These are phyloP conservation scores for Nemania sp. DNA, from an alignment of 2,329 filamentous ascomycete genomes.

Conservation along the genomic window DNA sequence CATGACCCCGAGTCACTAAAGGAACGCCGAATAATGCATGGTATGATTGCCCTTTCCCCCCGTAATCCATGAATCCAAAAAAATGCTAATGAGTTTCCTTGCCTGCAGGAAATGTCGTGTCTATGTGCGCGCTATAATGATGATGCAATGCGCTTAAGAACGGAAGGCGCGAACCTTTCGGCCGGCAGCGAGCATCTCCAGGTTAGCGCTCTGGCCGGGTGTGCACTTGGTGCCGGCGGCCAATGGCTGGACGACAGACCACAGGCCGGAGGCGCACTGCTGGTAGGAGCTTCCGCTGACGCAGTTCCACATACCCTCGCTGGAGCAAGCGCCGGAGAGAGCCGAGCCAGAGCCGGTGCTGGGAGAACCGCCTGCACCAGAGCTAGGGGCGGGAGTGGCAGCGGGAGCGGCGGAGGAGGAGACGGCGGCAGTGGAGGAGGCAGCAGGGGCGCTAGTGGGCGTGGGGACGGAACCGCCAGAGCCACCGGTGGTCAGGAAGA, in stretches of 20 bases:
- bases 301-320: constrained; percentile 67
- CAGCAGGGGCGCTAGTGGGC: constrained; percentile 15
- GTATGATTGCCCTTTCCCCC: background rate
- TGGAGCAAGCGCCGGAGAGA: constrained; percentile 58
- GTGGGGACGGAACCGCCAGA: constrained; percentile 18
- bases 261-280: constrained; percentile 65
- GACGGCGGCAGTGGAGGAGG: background rate
- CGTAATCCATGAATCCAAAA: background rate
- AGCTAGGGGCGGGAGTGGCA: constrained; percentile 41
- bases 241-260: constrained; percentile 59
- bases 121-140: background rate
- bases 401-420: constrained; percentile 32
- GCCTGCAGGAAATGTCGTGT: background rate
- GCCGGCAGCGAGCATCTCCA: constrained; percentile 53
- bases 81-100: background rate
- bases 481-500: constrained; percentile 43
- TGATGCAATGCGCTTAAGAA: constrained; percentile 39
- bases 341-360: constrained; percentile 44
- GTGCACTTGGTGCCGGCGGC: constrained; percentile 61
- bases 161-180: constrained; percentile 45
- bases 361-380: constrained; percentile 36
- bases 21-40: constrained; percentile 24
- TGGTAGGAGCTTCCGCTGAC: constrained; percentile 64
- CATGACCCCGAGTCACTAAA: background rate
- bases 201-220: constrained; percentile 54